These are phyloP conservation scores for Somion occarium DNA, from an alignment of 1,284 basidiomycete species.

Conservation along the genomic window DNA sequence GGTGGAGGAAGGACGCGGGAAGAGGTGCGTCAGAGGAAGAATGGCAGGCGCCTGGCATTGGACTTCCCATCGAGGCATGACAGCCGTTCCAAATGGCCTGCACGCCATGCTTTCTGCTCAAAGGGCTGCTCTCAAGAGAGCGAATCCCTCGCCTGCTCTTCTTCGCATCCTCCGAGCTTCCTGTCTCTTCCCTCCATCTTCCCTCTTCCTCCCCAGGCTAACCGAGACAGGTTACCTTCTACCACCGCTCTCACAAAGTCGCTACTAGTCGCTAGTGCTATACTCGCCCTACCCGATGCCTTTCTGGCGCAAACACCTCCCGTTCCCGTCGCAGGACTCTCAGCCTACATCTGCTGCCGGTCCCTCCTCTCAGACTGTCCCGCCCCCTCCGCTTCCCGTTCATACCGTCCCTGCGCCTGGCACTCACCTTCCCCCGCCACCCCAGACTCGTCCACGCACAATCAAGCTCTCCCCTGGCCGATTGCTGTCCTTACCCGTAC, in stretches of 20 bases:
- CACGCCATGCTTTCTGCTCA: too few species aligned
- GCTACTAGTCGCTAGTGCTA: not conserved
- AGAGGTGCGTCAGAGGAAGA: not conserved
- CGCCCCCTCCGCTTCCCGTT: constrained; percentile 1
- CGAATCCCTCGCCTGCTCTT: not conserved
- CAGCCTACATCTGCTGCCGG: not conserved
- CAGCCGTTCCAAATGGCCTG: too few species aligned
- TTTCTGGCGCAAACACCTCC: not conserved
- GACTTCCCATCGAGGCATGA: too few species aligned
- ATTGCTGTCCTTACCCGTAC: constrained; percentile 47
- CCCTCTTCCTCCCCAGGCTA: not conserved
- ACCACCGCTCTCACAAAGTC: not conserved
- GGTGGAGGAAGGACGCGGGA: not conserved
- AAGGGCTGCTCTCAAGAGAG: not conserved
- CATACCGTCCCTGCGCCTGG: not conserved
- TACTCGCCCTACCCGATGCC: not conserved
- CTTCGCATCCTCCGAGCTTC: not conserved
- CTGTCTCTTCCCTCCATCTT: not conserved
- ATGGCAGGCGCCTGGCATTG: too few species aligned
- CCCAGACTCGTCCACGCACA: constrained; percentile 39
- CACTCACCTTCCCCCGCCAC: not conserved
- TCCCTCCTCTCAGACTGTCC: not conserved
- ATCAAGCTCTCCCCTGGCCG: constrained; percentile 39
- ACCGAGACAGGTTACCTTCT: too few species aligned
- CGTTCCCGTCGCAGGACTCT: not conserved